Evolutionary conservation across 768 basidiomycete genomes (phyloP).

Genomic region (Boletus reticulatus): DNA sequence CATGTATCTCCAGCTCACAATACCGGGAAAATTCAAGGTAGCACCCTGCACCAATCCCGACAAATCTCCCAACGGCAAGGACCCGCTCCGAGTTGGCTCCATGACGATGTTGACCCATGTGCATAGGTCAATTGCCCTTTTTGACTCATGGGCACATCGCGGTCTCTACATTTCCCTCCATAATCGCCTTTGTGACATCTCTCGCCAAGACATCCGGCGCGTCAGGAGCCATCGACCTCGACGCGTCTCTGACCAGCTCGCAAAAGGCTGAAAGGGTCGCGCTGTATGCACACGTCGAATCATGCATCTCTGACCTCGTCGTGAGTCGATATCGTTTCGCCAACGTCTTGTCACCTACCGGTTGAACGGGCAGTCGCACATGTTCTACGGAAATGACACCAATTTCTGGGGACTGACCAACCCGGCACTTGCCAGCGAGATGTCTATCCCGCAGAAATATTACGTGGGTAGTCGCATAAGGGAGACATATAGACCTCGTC

Average conservation of each 20-base stretch:
- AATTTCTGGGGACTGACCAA: slow-evolving; percentile 64
- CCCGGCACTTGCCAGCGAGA: slow-evolving; percentile 51
- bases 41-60: slow-evolving; percentile 67
- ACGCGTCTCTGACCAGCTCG: slow-evolving; percentile 41
- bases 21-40: slow-evolving; percentile 67
- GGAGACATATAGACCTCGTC: slow-evolving; percentile 49
- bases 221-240: slow-evolving; percentile 42
- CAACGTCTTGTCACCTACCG: slow-evolving; percentile 1
- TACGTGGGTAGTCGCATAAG: slow-evolving; percentile 69
- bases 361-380: slow-evolving; percentile 48
- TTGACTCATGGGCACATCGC: slow-evolving; percentile 54
- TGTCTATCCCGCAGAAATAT: slow-evolving; percentile 69
- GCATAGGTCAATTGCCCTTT: slow-evolving; percentile 69
- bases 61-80: slow-evolving; percentile 67
- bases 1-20: slow-evolving; percentile 63
- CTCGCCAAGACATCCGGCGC: slow-evolving; percentile 33
- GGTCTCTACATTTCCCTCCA: slow-evolving; percentile 54
- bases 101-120: not conserved
- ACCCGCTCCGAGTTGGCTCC: not conserved
- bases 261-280: slow-evolving; percentile 58
- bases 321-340: slow-evolving; percentile 41
- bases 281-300: slow-evolving; percentile 64
- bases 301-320: slow-evolving; percentile 65
- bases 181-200: slow-evolving; percentile 62
- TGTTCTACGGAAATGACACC: slow-evolving; percentile 55